phyloP scores from a whole-genome alignment of 2,329 filamentous ascomycete genomes.

The Talaromyces sp. region DNA sequence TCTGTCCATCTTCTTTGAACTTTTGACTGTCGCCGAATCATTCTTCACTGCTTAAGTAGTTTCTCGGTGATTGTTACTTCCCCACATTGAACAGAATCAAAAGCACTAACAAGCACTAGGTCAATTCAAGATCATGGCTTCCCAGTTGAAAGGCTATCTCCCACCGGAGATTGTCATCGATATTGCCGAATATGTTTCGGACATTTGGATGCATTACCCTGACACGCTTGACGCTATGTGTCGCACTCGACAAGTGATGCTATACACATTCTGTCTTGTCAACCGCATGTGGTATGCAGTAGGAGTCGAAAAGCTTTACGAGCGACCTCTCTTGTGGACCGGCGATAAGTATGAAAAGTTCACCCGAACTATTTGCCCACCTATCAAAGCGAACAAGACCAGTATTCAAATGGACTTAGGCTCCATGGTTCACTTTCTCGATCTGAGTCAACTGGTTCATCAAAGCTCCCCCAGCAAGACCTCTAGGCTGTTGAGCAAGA shows the following conservation, averaged over 20 bases:
- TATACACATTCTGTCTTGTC: conserved; percentile 57
- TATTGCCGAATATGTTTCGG: conserved; percentile 49
- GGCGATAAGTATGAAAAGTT: conserved; percentile 59
- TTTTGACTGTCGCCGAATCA: too few relatives aligned
- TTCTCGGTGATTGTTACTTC: too few relatives aligned
- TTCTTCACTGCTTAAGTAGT: too few relatives aligned
- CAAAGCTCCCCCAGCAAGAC: conserved; percentile 61
- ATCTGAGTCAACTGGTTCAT: conserved; percentile 60
- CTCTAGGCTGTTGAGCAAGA: conserved; percentile 58
- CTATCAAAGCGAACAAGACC: conserved; percentile 44
- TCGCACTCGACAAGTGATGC: conserved; percentile 50
- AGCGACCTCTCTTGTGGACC: conserved; percentile 50
- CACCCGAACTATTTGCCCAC: conserved; percentile 57
- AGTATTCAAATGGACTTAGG: conserved; percentile 51
- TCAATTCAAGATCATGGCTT: too few relatives aligned
- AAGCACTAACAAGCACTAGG: too few relatives aligned
- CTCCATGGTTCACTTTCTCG: conserved; percentile 54
- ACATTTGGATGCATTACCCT: too few relatives aligned
- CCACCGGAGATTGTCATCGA: conserved; percentile 59
- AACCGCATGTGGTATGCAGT: conserved; percentile 61
- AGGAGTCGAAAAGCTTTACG: conserved; percentile 56
- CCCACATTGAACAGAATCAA: too few relatives aligned
- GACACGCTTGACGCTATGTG: background rate
- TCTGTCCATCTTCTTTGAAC: too few relatives aligned
- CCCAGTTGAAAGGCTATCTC: too few relatives aligned